Conservation (phyloP, 768 basidiomycete species). For the Leucocoprinus birnbaumii region DNA sequence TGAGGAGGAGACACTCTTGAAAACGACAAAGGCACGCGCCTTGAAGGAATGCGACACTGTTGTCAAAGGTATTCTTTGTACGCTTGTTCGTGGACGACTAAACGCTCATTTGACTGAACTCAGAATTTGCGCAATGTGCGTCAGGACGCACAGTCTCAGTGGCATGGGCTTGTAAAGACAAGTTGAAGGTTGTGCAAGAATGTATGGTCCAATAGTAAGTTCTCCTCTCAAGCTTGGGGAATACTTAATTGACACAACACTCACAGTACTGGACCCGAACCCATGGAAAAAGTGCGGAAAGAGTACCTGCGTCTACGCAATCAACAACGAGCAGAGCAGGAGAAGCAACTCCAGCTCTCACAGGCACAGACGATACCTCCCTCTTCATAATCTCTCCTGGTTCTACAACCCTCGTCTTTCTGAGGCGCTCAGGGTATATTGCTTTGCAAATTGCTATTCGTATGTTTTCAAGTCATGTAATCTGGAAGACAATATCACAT, state of each 20-base stretch:
- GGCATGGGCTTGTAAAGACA: constrained; percentile 77
- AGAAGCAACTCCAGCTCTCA: neutral
- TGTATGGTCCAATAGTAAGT: constrained; percentile 83
- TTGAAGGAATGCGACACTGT: constrained; percentile 74
- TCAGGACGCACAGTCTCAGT: constrained; percentile 79
- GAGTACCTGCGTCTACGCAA: constrained; percentile 73
- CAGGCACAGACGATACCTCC: neutral
- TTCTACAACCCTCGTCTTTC: neutral
- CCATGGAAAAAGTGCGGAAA: constrained; percentile 67
- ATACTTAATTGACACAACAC: constrained; percentile 1
- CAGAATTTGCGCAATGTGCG: constrained; percentile 86
- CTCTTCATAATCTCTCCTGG: neutral
- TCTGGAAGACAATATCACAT: neutral
- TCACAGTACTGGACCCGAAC: constrained; percentile 65
- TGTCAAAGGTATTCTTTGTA: constrained; percentile 56
- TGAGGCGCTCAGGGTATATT: neutral
- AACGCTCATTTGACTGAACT: neutral
- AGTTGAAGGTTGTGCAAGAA: constrained; percentile 66
- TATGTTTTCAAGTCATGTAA: constrained; percentile 11
- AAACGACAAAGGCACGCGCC: constrained; percentile 77
- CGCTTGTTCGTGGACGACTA: constrained; percentile 4
- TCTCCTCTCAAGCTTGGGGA: neutral
- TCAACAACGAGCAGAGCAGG: constrained; percentile 25
- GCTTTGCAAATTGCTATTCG: neutral
- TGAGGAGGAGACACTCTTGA: constrained; percentile 84